Percentiles rank a stretch among this genome's conserved stretches.
These are phyloP conservation scores for Fusarium udum DNA, from an alignment of 2,329 filamentous ascomycete genomes.

Conservation along the genomic window DNA sequence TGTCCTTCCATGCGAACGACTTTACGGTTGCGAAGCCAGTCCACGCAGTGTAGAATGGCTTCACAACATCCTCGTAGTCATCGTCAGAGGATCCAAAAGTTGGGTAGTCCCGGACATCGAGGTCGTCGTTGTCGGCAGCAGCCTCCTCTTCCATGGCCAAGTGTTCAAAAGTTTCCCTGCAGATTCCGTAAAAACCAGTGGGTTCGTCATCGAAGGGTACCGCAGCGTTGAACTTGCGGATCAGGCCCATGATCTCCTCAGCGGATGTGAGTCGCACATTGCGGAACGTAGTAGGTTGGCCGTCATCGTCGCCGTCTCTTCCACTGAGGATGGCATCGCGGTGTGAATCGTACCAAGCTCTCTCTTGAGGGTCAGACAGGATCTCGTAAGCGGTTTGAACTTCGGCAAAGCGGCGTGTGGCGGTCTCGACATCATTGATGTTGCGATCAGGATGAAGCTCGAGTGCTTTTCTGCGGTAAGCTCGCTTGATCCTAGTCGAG, in stretches of 20 bases:
- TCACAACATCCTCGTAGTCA: conserved; percentile 78
- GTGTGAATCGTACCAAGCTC: conserved; percentile 98
- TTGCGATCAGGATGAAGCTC: conserved; percentile 97
- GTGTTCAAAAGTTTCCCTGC: conserved; percentile 80
- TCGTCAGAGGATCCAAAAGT: conserved; percentile 83
- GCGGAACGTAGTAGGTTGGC: conserved; percentile 67
- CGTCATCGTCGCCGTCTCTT: conserved; percentile 58
- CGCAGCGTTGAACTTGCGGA: conserved; percentile 80
- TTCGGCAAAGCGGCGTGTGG: conserved; percentile 88
- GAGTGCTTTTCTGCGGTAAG: conserved; percentile 88
- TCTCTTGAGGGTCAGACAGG: conserved; percentile 94
- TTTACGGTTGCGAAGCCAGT: conserved; percentile 84
- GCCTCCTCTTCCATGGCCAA: conserved; percentile 82
- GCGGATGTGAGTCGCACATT: conserved; percentile 81
- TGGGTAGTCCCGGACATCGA: conserved; percentile 74
- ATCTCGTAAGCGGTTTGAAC: conserved; percentile 94
- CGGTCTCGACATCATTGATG: conserved; percentile 81
- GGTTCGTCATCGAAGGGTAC: conserved; percentile 84
- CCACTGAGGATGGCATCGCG: conserved; percentile 83
- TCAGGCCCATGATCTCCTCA: conserved; percentile 79
- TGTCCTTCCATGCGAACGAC: conserved; percentile 88
- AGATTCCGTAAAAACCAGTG: conserved; percentile 84
- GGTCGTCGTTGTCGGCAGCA: conserved; percentile 74
- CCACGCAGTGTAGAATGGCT: conserved; percentile 85
- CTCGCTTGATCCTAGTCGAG: conserved; percentile 80